Evolutionary conservation across 352 stramenopile genomes (phyloP).

Genomic region (Pythium grandisporangium): DNA sequence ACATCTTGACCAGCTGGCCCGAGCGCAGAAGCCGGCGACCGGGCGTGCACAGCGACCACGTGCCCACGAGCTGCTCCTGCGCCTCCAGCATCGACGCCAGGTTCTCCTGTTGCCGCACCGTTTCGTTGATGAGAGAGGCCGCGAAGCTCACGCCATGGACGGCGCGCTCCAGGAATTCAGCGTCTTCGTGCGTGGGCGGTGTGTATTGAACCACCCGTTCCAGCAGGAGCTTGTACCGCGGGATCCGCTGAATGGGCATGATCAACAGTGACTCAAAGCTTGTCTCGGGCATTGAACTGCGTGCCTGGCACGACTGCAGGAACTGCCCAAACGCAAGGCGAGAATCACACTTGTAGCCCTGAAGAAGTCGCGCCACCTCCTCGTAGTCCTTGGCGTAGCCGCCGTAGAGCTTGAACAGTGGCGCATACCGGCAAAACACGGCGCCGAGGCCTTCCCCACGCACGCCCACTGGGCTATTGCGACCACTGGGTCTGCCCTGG

Average conservation of each 20-base stretch:
- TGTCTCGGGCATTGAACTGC: slow-evolving; percentile 44
- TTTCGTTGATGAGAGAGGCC: slow-evolving; percentile 79
- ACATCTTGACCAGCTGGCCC: slow-evolving; percentile 77
- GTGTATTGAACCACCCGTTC: slow-evolving; percentile 75
- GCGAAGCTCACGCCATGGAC: slow-evolving; percentile 47
- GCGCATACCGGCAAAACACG: slow-evolving; percentile 73
- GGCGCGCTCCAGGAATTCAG: slow-evolving; percentile 45
- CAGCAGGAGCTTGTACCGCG: slow-evolving; percentile 86
- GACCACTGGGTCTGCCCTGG: no score
- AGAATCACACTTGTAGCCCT: slow-evolving; percentile 40
- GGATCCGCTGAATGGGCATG: slow-evolving; percentile 89
- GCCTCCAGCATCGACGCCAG: slow-evolving; percentile 71
- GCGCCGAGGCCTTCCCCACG: slow-evolving; percentile 51
- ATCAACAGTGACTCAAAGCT: slow-evolving; percentile 86
- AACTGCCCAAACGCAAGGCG: slow-evolving; percentile 42
- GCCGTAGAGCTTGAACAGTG: slow-evolving; percentile 77
- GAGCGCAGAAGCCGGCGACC: slow-evolving; percentile 51
- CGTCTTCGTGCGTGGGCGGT: slow-evolving; percentile 37
- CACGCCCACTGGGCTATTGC: slow-evolving; percentile 16
- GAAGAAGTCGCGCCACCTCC: slow-evolving; percentile 50
- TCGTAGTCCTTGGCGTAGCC: slow-evolving; percentile 82
- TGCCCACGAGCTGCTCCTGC: slow-evolving; percentile 64
- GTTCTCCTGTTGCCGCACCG: slow-evolving; percentile 73
- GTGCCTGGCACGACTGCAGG: slow-evolving; percentile 39
- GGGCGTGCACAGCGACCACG: slow-evolving; percentile 61